Evolutionary conservation across 2,329 filamentous ascomycete genomes (phyloP).

Genomic region (Neofusicoccum cordaticola): DNA sequence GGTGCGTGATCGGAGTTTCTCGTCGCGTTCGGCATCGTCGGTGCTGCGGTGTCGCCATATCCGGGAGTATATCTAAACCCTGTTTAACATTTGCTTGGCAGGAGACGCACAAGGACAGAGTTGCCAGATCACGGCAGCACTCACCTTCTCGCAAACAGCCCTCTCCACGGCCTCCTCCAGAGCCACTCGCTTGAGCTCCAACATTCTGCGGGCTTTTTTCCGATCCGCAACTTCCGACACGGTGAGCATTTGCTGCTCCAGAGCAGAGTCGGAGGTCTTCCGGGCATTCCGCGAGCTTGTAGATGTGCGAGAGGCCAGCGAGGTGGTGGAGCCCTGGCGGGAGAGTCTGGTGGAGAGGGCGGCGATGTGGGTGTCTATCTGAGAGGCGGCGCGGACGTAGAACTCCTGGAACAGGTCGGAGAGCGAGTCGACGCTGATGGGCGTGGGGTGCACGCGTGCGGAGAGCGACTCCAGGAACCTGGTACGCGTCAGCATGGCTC

Average conservation of each 20-base stretch:
- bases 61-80: constrained; percentile 60
- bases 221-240: constrained; percentile 76
- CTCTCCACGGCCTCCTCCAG: constrained; percentile 91
- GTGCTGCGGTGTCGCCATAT: constrained; percentile 91
- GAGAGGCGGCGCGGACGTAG: constrained; percentile 74
- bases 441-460: constrained; percentile 80
- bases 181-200: constrained; percentile 73
- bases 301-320: constrained; percentile 44
- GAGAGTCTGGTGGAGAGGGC: constrained; percentile 72
- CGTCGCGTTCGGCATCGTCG: constrained; percentile 90
- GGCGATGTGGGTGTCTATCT: constrained; percentile 84
- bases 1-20: constrained; percentile 90
- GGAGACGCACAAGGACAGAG: constrained; percentile 19
- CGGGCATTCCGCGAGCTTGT: constrained; percentile 45
- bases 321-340: constrained; percentile 60
- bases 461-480: constrained; percentile 90
- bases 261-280: constrained; percentile 31
- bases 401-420: constrained; percentile 93
- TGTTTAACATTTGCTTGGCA: constrained; percentile 28
- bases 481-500: constrained; percentile 19
- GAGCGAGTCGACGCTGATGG: constrained; percentile 77
- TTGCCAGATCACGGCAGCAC: not conserved
- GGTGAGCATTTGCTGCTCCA: constrained; percentile 85
- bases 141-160: constrained; percentile 70
- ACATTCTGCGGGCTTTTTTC: constrained; percentile 71